Conservation (phyloP, 805 yeast species). For the Saturnispora dispora region DNA sequence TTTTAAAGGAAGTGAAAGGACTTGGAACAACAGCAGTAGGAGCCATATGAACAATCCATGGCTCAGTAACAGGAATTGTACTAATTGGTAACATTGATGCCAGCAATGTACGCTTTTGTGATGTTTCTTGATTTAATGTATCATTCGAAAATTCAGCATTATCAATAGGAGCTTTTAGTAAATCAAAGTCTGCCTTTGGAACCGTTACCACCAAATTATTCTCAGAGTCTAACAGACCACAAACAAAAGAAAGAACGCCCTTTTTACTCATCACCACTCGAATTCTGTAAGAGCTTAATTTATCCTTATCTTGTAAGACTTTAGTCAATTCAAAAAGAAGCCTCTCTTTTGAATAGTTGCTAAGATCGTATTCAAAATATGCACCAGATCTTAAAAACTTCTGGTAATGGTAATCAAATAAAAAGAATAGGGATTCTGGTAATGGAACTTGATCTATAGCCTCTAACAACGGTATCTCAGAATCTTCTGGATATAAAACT, state of each 20-base stretch:
- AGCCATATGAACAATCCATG: slow-evolving; percentile 61
- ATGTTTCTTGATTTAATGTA: not conserved
- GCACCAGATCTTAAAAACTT: slow-evolving; percentile 46
- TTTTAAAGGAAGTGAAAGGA: slow-evolving; percentile 81
- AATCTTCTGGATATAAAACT: slow-evolving; percentile 25
- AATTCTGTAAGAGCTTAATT: slow-evolving; percentile 35
- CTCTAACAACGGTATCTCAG: slow-evolving; percentile 14
- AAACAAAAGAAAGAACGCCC: slow-evolving; percentile 26
- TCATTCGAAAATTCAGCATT: not conserved
- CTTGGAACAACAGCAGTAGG: slow-evolving; percentile 43
- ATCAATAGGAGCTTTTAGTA: not conserved
- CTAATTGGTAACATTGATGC: not conserved
- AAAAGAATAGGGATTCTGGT: slow-evolving; percentile 39
- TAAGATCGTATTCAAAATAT: slow-evolving; percentile 41
- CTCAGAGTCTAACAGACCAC: slow-evolving; percentile 15
- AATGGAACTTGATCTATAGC: slow-evolving; percentile 20
- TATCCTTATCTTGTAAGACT: slow-evolving; percentile 26
- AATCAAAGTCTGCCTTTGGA: slow-evolving; percentile 7
- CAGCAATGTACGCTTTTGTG: not conserved
- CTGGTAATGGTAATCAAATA: slow-evolving; percentile 54
- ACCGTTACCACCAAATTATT: slow-evolving; percentile 3
- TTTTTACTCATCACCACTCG: slow-evolving; percentile 33
- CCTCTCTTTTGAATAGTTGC: slow-evolving; percentile 29
- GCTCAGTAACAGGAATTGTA: slow-evolving; percentile 7
- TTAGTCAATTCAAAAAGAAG: slow-evolving; percentile 35